Evolutionary conservation across 768 basidiomycete species (phyloP).

Genomic region (Leccinum longicurvipes): DNA sequence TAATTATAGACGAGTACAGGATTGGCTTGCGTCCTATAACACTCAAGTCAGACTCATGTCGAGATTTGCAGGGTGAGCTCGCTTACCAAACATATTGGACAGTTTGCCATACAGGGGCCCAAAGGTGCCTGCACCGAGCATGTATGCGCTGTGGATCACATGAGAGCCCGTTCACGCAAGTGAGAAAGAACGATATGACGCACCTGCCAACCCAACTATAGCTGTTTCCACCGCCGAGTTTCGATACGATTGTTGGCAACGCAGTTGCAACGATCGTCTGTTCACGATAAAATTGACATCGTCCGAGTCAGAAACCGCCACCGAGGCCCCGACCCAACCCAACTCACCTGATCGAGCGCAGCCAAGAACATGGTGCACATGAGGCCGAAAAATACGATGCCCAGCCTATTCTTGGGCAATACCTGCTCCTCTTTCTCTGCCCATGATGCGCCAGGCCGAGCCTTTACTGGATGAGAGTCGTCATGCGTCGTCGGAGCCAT

Average conservation of each 20-base stretch:
- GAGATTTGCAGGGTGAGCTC: constrained; percentile 19
- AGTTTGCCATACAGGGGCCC: constrained; percentile 78
- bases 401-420: constrained; percentile 37
- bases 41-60: neutral
- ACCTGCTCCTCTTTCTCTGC: constrained; percentile 50
- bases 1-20: constrained; percentile 58
- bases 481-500: constrained; percentile 8
- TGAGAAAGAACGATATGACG: constrained; percentile 7
- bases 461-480: constrained; percentile 17
- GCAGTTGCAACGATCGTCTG: constrained; percentile 75
- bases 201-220: constrained; percentile 78
- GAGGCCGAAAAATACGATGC: constrained; percentile 27
- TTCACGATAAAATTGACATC: neutral
- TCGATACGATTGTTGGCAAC: constrained; percentile 67
- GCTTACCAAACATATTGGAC: constrained; percentile 51
- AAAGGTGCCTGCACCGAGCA: constrained; percentile 64
- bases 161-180: neutral
- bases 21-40: constrained; percentile 62
- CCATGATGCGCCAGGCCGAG: constrained; percentile 51
- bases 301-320: neutral
- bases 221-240: constrained; percentile 57
- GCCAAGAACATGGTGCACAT: constrained; percentile 36
- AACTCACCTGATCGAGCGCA: constrained; percentile 56
- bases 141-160: constrained; percentile 56
- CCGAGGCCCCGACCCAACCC: neutral